Evolutionary conservation across 305 asterid species (phyloP).

Genomic region (Euphrasia arctica): DNA sequence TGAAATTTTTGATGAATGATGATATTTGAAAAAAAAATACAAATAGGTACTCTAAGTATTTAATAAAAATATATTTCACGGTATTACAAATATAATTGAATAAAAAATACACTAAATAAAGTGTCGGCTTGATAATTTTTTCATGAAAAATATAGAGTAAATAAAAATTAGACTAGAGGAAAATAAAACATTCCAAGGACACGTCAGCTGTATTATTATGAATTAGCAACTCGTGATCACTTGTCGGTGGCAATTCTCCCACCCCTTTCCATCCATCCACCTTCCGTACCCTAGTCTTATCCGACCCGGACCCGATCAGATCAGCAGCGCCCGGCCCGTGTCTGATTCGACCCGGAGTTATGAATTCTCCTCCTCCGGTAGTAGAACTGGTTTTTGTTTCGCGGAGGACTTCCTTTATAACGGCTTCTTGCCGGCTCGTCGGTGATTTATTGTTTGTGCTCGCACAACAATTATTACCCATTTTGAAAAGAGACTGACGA

Average conservation of each 20-base stretch:
- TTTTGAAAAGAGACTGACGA: too few species aligned
- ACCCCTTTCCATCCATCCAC: constrained; percentile 18
- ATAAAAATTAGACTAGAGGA: constrained; percentile 31
- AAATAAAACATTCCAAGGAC: constrained; percentile 66
- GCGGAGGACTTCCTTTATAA: constrained; percentile 46
- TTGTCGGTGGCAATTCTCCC: constrained; percentile 35
- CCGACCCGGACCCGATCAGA: constrained; percentile 34
- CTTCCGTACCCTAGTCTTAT: constrained; percentile 34
- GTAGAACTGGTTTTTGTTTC: constrained; percentile 33
- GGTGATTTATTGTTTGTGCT: constrained; percentile 22
- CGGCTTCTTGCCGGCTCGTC: constrained; percentile 42
- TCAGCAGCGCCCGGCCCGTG: too few species aligned
- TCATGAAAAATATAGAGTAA: too few species aligned
- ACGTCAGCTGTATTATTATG: constrained; percentile 39
- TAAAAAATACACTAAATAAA: too few species aligned
- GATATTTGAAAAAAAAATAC: too few species aligned
- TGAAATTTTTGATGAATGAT: too few species aligned
- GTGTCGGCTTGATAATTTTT: too few species aligned
- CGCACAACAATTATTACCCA: too few species aligned
- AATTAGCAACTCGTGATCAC: constrained; percentile 44
- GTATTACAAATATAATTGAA: too few species aligned
- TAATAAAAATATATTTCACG: too few species aligned
- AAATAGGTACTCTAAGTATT: too few species aligned
- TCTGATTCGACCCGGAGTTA: too few species aligned
- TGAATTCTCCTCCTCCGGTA: background rate